Percentiles rank a stretch among this genome's conserved stretches.
These are phyloP conservation scores for Stagonosporopsis rhizophila DNA, from an alignment of 2,329 filamentous ascomycete genomes.

Conservation along the genomic window DNA sequence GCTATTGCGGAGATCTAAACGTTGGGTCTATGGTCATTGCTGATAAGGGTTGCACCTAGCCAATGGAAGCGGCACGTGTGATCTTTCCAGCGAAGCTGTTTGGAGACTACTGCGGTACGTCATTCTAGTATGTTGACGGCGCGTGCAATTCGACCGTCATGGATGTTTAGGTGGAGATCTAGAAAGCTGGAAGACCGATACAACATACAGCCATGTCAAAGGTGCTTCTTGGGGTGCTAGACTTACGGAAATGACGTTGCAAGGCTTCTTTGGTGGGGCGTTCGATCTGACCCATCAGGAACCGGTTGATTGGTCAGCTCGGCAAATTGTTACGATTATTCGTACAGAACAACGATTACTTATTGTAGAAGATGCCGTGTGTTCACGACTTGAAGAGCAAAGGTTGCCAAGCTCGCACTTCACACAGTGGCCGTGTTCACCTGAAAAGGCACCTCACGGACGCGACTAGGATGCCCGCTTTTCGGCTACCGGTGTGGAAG, in stretches of 20 bases:
- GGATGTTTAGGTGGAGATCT: not conserved
- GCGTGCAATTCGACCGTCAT: not conserved
- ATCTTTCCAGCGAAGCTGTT: not conserved
- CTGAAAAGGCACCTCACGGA: not conserved
- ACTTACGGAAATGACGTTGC: not conserved
- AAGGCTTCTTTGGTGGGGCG: not conserved
- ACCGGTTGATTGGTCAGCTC: not conserved
- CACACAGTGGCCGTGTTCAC: not conserved
- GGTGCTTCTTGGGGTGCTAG: not conserved
- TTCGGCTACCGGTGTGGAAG: conserved; percentile 15
- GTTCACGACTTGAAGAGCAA: not conserved
- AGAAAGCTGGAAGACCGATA: not conserved
- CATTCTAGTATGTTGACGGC: not conserved
- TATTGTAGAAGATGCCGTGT: not conserved
- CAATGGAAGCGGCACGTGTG: conserved; percentile 17
- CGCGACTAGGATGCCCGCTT: conserved; percentile 6
- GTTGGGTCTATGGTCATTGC: conserved; percentile 7
- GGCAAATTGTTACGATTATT: too few relatives aligned
- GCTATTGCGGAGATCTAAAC: not conserved
- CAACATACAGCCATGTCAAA: not conserved
- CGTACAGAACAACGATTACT: not conserved
- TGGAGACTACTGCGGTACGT: not conserved
- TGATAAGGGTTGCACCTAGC: conserved; percentile 14
- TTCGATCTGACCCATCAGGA: not conserved
- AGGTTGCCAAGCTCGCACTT: not conserved